Evolutionary conservation across 140 eudicot genomes (phyloP).

Genomic region (Flaveria floridana): DNA sequence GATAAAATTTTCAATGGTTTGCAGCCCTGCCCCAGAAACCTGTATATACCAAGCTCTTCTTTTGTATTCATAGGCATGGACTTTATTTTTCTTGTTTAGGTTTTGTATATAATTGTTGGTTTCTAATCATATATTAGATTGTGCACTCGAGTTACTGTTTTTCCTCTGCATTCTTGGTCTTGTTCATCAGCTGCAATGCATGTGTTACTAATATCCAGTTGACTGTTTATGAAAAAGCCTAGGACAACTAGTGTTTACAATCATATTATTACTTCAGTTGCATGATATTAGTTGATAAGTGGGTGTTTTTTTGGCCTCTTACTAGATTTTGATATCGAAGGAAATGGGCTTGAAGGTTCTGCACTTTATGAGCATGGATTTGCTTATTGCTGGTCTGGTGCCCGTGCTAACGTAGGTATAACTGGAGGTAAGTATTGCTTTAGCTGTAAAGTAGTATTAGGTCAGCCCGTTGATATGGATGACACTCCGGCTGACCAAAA

Average conservation of each 20-base stretch:
- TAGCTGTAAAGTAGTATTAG: conserved; percentile 58
- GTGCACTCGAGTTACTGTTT: neutral
- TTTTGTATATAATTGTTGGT: neutral
- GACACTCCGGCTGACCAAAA: conserved; percentile 62
- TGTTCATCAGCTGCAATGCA: neutral
- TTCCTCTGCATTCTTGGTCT: neutral
- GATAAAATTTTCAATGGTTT: neutral
- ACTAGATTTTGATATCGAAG: conserved; percentile 57
- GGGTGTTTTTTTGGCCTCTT: conserved; percentile 5
- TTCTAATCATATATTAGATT: neutral
- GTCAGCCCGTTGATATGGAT: conserved; percentile 53
- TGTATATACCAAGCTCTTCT: neutral
- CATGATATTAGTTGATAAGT: conserved; percentile 18
- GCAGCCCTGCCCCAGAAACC: neutral
- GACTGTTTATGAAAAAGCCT: neutral
- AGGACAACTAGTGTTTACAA: neutral
- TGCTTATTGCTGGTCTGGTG: conserved; percentile 87
- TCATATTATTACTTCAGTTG: neutral
- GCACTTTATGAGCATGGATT: conserved; percentile 67
- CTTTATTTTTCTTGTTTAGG: neutral
- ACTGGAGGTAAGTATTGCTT: conserved; percentile 62
- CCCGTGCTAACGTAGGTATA: conserved; percentile 66
- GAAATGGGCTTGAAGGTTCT: conserved; percentile 56
- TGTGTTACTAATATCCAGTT: neutral
- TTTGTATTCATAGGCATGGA: neutral